Conservation (phyloP, 306 rosid genomes). For the Arachis stenosperma region DNA sequence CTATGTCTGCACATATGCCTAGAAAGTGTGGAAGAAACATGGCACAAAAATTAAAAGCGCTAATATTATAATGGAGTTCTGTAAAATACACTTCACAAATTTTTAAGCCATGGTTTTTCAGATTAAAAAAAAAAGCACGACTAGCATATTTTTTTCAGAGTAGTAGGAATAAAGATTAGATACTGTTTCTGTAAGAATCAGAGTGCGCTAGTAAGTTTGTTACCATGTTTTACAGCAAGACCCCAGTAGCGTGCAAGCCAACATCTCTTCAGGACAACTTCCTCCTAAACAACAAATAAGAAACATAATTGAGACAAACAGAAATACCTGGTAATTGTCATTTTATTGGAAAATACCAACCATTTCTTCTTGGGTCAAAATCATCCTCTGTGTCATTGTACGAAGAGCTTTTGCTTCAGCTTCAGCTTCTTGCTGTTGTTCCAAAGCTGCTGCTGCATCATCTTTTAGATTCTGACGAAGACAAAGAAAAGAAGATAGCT, state of each 20-base stretch:
- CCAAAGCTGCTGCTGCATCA: slow-evolving; percentile 72
- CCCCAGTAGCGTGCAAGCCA: slow-evolving; percentile 99
- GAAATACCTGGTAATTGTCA: slow-evolving; percentile 30
- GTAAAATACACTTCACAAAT: slow-evolving; percentile 22
- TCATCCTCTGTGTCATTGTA: slow-evolving; percentile 92
- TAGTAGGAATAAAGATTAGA: slow-evolving; percentile 24
- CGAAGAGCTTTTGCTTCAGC: slow-evolving; percentile 90
- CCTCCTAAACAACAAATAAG: slow-evolving; percentile 66
- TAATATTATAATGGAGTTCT: slow-evolving; percentile 24
- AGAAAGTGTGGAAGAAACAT: slow-evolving; percentile 42
- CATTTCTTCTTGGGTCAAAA: slow-evolving; percentile 99
- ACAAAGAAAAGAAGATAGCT: slow-evolving; percentile 27
- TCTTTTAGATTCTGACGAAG: slow-evolving; percentile 73
- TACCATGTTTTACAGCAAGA: slow-evolving; percentile 90
- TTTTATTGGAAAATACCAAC: slow-evolving; percentile 53
- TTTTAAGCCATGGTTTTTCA: slow-evolving; percentile 25
- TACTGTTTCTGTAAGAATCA: slow-evolving; percentile 38
- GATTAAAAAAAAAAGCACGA: not conserved
- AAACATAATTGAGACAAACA: slow-evolving; percentile 25
- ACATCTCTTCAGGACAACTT: slow-evolving; percentile 96
- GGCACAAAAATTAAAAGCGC: slow-evolving; percentile 38
- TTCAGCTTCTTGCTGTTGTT: slow-evolving; percentile 87
- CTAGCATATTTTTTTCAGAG: no score
- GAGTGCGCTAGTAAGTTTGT: slow-evolving; percentile 34
- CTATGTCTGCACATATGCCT: slow-evolving; percentile 90